Evolutionary conservation across 2,329 filamentous ascomycete genomes (phyloP).

Genomic region (Aspergillus sp.): DNA sequence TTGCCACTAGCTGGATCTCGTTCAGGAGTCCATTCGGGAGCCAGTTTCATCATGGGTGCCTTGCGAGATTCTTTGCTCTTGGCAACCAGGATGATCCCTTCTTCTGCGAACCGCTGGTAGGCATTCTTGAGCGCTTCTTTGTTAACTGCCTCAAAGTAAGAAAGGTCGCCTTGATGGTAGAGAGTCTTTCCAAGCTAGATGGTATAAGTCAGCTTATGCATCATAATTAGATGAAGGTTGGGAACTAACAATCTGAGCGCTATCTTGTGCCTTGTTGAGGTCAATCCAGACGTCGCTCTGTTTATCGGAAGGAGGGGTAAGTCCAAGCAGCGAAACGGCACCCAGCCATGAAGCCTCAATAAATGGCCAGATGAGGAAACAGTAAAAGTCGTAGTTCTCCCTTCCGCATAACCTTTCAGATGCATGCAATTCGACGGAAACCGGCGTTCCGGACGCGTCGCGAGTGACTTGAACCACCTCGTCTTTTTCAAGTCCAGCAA

Average conservation of each 20-base stretch:
- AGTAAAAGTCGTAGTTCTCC: conserved; percentile 98
- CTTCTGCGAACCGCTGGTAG: conserved; percentile 78
- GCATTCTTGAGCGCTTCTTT: conserved; percentile 96
- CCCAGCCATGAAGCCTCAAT: conserved; percentile 92
- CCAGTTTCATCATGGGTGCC: conserved; percentile 51
- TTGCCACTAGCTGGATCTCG: conserved; percentile 54
- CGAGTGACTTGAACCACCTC: conserved; percentile 63
- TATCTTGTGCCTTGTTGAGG: conserved; percentile 66
- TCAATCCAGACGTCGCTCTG: conserved; percentile 70
- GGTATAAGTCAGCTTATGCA: not conserved
- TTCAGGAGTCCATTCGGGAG: conserved; percentile 64
- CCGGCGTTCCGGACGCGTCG: conserved; percentile 44
- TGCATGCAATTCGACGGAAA: conserved; percentile 67
- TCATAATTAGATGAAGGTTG: not conserved
- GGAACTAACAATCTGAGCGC: conserved; percentile 62
- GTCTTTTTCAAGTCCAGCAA: conserved; percentile 69
- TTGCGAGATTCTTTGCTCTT: conserved; percentile 51
- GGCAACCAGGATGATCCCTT: conserved; percentile 72
- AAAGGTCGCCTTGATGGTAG: conserved; percentile 93
- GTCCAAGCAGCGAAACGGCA: conserved; percentile 75
- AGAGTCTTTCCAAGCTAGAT: conserved; percentile 81
- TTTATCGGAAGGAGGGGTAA: conserved; percentile 60
- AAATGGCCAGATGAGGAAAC: conserved; percentile 97
- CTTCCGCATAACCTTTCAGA: conserved; percentile 68
- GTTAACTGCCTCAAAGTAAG: conserved; percentile 97